Evolutionary conservation across 2,329 filamentous ascomycete genomes (phyloP).

Genomic region (Aspergillus jensenii): DNA sequence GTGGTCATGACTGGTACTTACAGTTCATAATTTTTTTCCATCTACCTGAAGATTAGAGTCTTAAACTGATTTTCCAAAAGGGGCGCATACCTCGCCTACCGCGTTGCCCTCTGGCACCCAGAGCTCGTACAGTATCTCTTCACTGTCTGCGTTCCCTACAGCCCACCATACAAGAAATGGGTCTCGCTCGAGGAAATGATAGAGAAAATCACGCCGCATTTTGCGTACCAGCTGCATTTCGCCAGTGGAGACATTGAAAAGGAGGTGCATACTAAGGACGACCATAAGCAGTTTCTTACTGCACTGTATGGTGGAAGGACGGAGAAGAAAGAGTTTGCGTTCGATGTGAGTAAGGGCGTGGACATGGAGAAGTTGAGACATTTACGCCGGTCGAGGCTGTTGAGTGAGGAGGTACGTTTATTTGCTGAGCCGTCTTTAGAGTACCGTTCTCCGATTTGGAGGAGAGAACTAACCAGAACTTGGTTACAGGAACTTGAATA

Average conservation of each 20-base stretch:
- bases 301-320: constrained; percentile 68
- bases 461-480: neutral
- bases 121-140: constrained; percentile 73
- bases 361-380: constrained; percentile 62
- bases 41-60: neutral
- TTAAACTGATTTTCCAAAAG: constrained; percentile 26
- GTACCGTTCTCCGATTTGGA: neutral
- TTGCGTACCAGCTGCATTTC: constrained; percentile 83
- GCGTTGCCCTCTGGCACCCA: constrained; percentile 71
- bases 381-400: constrained; percentile 57
- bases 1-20: constrained; percentile 78
- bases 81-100: constrained; percentile 78
- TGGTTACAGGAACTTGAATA: constrained; percentile 63
- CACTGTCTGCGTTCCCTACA: constrained; percentile 76
- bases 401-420: constrained; percentile 58
- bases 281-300: constrained; percentile 69
- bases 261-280: constrained; percentile 56
- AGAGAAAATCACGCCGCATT: constrained; percentile 61
- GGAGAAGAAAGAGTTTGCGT: constrained; percentile 55
- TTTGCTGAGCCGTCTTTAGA: neutral
- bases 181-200: constrained; percentile 62
- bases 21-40: neutral
- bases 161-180: constrained; percentile 54
- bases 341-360: constrained; percentile 63
- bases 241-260: constrained; percentile 65